These are phyloP conservation scores for Microcyclospora tardicrescens DNA, from an alignment of 2,329 filamentous ascomycete genomes.

Conservation along the genomic window DNA sequence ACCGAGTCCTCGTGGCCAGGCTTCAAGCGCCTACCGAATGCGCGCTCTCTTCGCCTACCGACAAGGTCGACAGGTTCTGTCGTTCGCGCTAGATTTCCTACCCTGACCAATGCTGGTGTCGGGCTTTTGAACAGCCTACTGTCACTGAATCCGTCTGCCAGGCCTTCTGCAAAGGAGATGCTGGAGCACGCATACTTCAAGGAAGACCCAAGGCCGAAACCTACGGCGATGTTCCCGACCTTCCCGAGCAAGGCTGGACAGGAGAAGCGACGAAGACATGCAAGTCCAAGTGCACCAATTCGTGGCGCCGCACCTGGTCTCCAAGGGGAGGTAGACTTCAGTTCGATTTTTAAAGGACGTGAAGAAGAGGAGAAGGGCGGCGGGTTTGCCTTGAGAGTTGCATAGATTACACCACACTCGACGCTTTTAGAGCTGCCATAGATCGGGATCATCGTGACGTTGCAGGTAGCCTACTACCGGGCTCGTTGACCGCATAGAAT, in stretches of 20 bases:
- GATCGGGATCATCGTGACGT: no score
- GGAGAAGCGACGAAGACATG: slow-evolving; percentile 60
- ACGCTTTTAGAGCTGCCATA: no score
- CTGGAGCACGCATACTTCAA: slow-evolving; percentile 72
- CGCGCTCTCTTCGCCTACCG: slow-evolving; percentile 58
- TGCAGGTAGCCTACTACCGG: no score
- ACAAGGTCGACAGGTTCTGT: slow-evolving; percentile 31
- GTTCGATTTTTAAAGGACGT: slow-evolving; percentile 36
- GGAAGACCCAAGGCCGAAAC: slow-evolving; percentile 82
- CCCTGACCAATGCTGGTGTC: slow-evolving; percentile 63
- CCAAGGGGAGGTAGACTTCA: slow-evolving; percentile 33
- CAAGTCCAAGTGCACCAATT: slow-evolving; percentile 71
- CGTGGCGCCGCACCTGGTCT: slow-evolving; percentile 42
- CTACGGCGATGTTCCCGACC: slow-evolving; percentile 85
- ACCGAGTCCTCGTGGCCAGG: slow-evolving; percentile 71
- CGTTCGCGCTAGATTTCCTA: slow-evolving; percentile 66
- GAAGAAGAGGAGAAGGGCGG: slow-evolving; percentile 36
- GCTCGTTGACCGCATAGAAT: no score
- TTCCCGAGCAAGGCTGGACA: slow-evolving; percentile 92
- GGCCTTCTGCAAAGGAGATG: slow-evolving; percentile 62
- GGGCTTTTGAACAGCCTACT: slow-evolving; percentile 57
- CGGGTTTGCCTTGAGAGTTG: slow-evolving; percentile 27
- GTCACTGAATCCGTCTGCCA: slow-evolving; percentile 55
- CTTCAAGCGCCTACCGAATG: slow-evolving; percentile 79
- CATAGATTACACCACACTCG: background rate